Conservation (phyloP, 805 yeast genomes). For the Ascoidea asiatica region DNA sequence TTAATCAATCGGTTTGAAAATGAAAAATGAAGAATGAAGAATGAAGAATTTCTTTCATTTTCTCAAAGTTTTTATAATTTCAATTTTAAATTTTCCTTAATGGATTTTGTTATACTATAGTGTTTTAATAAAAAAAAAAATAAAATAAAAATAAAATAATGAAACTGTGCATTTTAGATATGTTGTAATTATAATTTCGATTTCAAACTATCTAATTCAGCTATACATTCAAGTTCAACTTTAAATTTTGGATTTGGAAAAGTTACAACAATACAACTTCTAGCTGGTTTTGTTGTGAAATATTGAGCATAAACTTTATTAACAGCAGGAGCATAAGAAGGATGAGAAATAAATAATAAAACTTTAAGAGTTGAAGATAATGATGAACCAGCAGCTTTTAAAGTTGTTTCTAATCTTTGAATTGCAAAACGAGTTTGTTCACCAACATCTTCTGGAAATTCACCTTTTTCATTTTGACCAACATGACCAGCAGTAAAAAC, state of each 20-base stretch:
- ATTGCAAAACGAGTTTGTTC: conserved; percentile 33
- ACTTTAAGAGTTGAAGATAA: conserved; percentile 34
- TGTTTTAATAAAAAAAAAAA: too few species aligned
- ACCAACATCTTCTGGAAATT: conserved; percentile 26
- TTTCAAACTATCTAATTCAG: conserved; percentile 10
- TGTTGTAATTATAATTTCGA: conserved; percentile 24
- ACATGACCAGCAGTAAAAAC: conserved; percentile 37
- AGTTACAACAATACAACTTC: conserved; percentile 37
- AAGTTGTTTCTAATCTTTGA: conserved; percentile 25
- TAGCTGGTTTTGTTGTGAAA: conserved; percentile 36
- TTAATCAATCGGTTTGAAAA: too few species aligned
- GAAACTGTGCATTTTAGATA: conserved; percentile 9
- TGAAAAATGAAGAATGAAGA: too few species aligned
- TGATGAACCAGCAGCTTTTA: conserved; percentile 32
- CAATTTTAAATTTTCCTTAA: too few species aligned
- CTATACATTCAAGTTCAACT: conserved; percentile 40
- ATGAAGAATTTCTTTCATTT: too few species aligned
- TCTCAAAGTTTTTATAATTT: background rate
- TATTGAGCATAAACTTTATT: conserved; percentile 32
- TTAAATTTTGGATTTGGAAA: conserved; percentile 36
- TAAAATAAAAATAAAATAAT: too few species aligned
- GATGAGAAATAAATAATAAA: conserved; percentile 31
- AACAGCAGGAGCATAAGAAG: conserved; percentile 25
- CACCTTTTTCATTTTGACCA: conserved; percentile 25
- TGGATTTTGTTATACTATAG: too few species aligned